Conservation (phyloP, 352 stramenopile genomes). For the Phytophthora sp. region DNA sequence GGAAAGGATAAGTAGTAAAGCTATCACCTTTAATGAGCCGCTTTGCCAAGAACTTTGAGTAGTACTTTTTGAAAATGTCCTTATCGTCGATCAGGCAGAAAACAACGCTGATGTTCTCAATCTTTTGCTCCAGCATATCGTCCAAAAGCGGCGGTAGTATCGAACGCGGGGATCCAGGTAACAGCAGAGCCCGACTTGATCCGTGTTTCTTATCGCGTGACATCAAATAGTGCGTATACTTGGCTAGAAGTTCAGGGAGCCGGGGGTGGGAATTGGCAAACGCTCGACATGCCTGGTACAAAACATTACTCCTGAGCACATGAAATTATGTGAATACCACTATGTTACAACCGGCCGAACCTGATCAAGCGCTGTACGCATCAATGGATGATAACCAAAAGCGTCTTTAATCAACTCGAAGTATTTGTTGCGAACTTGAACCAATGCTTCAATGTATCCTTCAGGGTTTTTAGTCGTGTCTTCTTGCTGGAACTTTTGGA, state of each 20-base stretch:
- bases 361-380: conserved; percentile 85
- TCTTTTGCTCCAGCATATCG: conserved; percentile 76
- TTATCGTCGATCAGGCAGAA: conserved; percentile 92
- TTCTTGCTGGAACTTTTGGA: conserved; percentile 81
- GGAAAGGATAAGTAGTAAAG: too few species aligned
- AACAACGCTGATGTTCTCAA: conserved; percentile 83
- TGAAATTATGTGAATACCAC: neutral
- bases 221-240: conserved; percentile 88
- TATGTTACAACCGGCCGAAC: conserved; percentile 31
- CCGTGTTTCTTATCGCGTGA: conserved; percentile 64
- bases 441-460: conserved; percentile 84
- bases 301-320: neutral
- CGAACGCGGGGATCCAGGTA: conserved; percentile 28
- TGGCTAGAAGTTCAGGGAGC: conserved; percentile 80
- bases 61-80: conserved; percentile 91
- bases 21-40: conserved; percentile 90
- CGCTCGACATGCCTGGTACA: conserved; percentile 66
- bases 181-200: conserved; percentile 21
- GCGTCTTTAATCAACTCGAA: conserved; percentile 87
- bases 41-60: conserved; percentile 86
- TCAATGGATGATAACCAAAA: conserved; percentile 82
- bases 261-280: conserved; percentile 87
- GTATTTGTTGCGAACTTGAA: conserved; percentile 85
- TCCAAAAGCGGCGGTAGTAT: conserved; percentile 34
- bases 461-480: conserved; percentile 83